Conservation (phyloP, 768 basidiomycete genomes). For the Gymnopilus junonius region DNA sequence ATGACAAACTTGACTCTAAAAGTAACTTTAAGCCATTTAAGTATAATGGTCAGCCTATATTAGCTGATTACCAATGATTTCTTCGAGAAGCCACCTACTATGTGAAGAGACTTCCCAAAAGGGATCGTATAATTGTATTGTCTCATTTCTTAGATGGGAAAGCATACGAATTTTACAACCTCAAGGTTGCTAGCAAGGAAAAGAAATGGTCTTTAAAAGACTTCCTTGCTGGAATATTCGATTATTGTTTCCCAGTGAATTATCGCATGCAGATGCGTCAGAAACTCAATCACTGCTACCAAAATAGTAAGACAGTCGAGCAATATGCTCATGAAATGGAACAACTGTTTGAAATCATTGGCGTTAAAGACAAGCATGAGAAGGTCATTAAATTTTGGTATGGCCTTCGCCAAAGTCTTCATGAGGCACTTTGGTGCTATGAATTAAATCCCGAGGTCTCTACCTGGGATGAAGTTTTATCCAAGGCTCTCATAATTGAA, state of each 20-base stretch:
- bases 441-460: constrained; percentile 31
- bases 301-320: constrained; percentile 31
- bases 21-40: neutral
- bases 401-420: constrained; percentile 29
- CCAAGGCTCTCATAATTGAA: constrained; percentile 11
- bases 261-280: constrained; percentile 29
- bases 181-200: constrained; percentile 25
- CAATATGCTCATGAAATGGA: constrained; percentile 37
- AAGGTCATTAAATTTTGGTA: constrained; percentile 39
- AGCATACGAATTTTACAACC: constrained; percentile 36
- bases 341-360: constrained; percentile 38
- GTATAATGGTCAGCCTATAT: neutral
- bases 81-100: neutral
- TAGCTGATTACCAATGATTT: neutral
- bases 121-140: neutral
- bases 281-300: constrained; percentile 24
- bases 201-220: constrained; percentile 26
- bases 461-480: constrained; percentile 16
- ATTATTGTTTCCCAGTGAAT: constrained; percentile 38
- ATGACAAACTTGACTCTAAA: constrained; percentile 9
- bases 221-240: constrained; percentile 36
- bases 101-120: neutral
- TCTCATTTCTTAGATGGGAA: constrained; percentile 31
- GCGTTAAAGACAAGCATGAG: constrained; percentile 28
- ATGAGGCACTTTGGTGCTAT: constrained; percentile 31